Conservation (phyloP, 306 rosid species). For the Vachellia pachyceras region DNA sequence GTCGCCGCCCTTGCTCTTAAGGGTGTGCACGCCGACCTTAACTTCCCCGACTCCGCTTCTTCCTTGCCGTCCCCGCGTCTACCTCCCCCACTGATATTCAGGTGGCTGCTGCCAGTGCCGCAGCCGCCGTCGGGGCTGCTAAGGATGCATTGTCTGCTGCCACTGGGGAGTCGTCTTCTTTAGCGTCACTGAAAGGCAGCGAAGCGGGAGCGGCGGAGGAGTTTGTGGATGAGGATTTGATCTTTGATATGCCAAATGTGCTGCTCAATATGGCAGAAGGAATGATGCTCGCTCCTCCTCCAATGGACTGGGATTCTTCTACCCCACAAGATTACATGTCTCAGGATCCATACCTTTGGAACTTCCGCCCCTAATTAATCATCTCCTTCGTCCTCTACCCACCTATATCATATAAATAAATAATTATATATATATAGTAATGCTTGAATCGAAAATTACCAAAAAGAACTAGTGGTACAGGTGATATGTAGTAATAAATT, state of each 20-base stretch:
- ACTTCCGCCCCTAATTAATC: conserved; percentile 15
- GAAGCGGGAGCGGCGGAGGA: conserved; percentile 32
- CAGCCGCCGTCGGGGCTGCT: conserved; percentile 69
- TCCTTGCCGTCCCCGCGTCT: conserved; percentile 80
- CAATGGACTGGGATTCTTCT: conserved; percentile 48
- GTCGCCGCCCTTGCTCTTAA: conserved; percentile 92
- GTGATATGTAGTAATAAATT: conserved; percentile 25
- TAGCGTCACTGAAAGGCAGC: neutral
- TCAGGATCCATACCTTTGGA: conserved; percentile 41
- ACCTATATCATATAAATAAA: neutral
- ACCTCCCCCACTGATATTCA: conserved; percentile 79
- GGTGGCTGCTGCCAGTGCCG: conserved; percentile 79
- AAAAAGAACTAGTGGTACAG: neutral
- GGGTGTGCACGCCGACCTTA: conserved; percentile 72
- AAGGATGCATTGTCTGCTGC: conserved; percentile 33
- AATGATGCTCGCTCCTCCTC: conserved; percentile 96
- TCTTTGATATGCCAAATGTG: conserved; percentile 92
- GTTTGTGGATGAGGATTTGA: conserved; percentile 83
- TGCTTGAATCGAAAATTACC: neutral
- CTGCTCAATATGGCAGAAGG: conserved; percentile 85
- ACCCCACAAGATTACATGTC: neutral
- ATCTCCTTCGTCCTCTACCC: neutral
- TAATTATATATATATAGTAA: neutral
- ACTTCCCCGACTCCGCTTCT: conserved; percentile 82
- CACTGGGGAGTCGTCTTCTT: neutral